phyloP scores from a whole-genome alignment of 1,139 yeast species.

The Suhomyces taliae region DNA sequence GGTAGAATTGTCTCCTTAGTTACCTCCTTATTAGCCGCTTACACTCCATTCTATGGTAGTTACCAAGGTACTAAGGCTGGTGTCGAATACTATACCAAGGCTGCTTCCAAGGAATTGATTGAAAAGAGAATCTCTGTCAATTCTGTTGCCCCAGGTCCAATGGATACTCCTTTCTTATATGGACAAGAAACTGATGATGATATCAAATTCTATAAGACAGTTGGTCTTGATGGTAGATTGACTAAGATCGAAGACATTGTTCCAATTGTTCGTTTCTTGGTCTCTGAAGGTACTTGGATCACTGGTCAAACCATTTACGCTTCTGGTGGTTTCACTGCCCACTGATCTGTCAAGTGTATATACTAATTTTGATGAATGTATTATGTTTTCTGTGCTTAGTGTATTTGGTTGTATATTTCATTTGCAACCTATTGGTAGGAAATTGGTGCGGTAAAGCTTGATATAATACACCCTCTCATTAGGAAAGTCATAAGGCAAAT shows the following conservation, averaged over 20 bases:
- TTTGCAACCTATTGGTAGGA: neutral
- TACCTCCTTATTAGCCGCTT: slow-evolving; percentile 67
- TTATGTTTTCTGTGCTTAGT: neutral
- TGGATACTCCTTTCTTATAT: slow-evolving; percentile 70
- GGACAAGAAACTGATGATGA: slow-evolving; percentile 57
- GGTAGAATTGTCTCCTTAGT: slow-evolving; percentile 60
- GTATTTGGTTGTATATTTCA: neutral
- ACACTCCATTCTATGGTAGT: slow-evolving; percentile 54
- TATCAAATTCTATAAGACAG: slow-evolving; percentile 55
- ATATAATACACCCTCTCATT: too few relatives aligned
- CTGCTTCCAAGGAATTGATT: slow-evolving; percentile 58
- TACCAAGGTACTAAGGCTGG: slow-evolving; percentile 65
- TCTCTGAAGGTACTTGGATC: slow-evolving; percentile 67
- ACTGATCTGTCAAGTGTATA: slow-evolving; percentile 14
- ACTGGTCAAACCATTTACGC: slow-evolving; percentile 70
- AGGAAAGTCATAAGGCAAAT: too few relatives aligned
- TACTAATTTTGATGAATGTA: neutral
- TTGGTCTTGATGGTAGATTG: slow-evolving; percentile 48
- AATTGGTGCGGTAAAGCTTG: neutral
- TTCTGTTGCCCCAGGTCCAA: slow-evolving; percentile 69
- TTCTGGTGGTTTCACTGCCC: slow-evolving; percentile 67
- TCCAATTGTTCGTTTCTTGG: slow-evolving; percentile 61
- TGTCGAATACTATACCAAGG: slow-evolving; percentile 58
- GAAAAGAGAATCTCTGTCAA: slow-evolving; percentile 52
- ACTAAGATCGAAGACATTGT: slow-evolving; percentile 63